Percentiles rank a stretch among this genome's conserved stretches.
phyloP scores from a whole-genome alignment of 768 basidiomycete species.

The Tulasnella sp. region DNA sequence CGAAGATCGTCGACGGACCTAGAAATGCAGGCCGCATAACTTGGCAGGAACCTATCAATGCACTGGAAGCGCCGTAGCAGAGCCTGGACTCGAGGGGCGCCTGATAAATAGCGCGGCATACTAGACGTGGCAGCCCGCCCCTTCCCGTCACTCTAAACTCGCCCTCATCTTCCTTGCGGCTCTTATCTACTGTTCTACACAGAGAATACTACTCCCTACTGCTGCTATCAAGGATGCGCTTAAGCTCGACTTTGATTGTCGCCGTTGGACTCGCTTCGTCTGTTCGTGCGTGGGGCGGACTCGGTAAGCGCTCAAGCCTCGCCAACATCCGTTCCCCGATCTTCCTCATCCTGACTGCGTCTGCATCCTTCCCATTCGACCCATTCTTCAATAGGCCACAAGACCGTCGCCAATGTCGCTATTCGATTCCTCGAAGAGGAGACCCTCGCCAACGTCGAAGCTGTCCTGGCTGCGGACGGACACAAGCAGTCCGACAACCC shows the following conservation, averaged over 20 bases:
- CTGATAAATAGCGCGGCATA: neutral
- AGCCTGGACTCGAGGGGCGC: neutral
- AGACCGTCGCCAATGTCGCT: conserved; percentile 24
- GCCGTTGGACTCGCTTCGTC: neutral
- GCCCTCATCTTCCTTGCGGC: too few species aligned
- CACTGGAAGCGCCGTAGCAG: neutral
- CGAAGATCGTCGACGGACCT: too few species aligned
- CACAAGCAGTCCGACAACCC: neutral
- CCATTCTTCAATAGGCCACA: neutral
- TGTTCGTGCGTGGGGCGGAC: neutral
- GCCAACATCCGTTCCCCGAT: neutral
- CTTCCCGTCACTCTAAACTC: too few species aligned
- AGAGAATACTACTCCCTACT: too few species aligned
- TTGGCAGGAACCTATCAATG: conserved; percentile 6
- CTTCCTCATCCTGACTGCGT: too few species aligned
- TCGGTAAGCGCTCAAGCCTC: neutral
- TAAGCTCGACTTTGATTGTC: too few species aligned
- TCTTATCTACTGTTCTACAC: too few species aligned
- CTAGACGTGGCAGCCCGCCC: too few species aligned
- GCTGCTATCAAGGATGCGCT: too few species aligned
- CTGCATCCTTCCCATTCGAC: neutral
- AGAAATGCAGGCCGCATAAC: neutral
- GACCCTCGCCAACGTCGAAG: neutral
- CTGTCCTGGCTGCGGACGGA: conserved; percentile 16
- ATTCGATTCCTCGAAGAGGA: neutral